A percentile compares a stretch with the other conserved stretches of the same genome.
These are phyloP conservation scores for Leccinum barrowsii DNA, from an alignment of 768 basidiomycete species.

Conservation along the genomic window DNA sequence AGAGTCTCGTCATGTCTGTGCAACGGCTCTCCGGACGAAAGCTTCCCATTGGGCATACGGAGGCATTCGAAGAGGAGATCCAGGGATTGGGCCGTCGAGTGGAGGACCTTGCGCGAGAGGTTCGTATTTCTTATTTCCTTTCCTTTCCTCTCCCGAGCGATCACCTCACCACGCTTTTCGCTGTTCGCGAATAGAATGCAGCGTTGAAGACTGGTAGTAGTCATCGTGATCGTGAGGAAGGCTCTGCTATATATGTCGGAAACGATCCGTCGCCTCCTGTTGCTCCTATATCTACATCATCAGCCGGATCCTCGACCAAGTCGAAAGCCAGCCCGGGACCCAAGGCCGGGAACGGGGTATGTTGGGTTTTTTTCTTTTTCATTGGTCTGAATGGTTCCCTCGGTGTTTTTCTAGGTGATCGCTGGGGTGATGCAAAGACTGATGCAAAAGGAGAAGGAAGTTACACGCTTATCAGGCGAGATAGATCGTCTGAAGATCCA, in stretches of 20 bases:
- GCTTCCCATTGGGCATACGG: slow-evolving; percentile 48
- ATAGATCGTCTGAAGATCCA: slow-evolving; percentile 59
- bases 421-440: slow-evolving; percentile 77
- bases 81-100: slow-evolving; percentile 56
- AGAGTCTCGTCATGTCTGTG: slow-evolving; percentile 56
- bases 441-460: slow-evolving; percentile 83
- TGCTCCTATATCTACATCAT: background rate
- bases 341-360: slow-evolving; percentile 57
- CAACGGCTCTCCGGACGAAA: slow-evolving; percentile 64
- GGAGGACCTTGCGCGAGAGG: slow-evolving; percentile 66
- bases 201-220: background rate
- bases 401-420: slow-evolving; percentile 41
- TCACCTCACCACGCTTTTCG: background rate
- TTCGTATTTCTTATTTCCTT: slow-evolving; percentile 23
- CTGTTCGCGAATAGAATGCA: slow-evolving; percentile 4
- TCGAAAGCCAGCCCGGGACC: slow-evolving; percentile 39
- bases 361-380: slow-evolving; percentile 1
- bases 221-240: slow-evolving; percentile 11
- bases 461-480: slow-evolving; percentile 68
- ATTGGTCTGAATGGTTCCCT: background rate
- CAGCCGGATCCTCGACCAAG: slow-evolving; percentile 1
- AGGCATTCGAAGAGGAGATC: slow-evolving; percentile 53
- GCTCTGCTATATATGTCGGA: slow-evolving; percentile 16
- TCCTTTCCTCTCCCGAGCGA: background rate
- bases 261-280: slow-evolving; percentile 1